These are phyloP conservation scores for Aschersonia sp. DNA, from an alignment of 2,329 filamentous ascomycete genomes.

Conservation along the genomic window DNA sequence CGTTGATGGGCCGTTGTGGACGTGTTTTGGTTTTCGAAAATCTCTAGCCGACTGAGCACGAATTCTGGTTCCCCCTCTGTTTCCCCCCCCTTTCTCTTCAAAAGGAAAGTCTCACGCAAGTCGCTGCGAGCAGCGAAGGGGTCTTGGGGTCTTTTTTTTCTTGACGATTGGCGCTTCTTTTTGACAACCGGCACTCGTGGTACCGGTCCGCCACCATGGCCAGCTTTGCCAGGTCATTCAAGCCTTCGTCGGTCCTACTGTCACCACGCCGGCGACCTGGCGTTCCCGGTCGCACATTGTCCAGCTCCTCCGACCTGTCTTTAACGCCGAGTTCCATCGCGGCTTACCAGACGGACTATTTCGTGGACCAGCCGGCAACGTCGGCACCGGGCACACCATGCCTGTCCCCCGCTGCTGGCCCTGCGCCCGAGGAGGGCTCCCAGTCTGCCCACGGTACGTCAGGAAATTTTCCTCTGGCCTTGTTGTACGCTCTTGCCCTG, in stretches of 20 bases:
- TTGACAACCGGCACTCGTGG: not conserved
- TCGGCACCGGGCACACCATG: constrained; percentile 16
- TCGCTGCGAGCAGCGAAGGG: too few relatives aligned
- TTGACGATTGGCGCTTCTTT: too few relatives aligned
- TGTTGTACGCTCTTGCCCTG: too few relatives aligned
- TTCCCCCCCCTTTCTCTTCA: too few relatives aligned
- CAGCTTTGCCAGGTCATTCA: constrained; percentile 32
- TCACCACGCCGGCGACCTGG: constrained; percentile 27
- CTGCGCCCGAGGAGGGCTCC: constrained; percentile 1
- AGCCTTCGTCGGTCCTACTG: constrained; percentile 28
- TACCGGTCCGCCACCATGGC: constrained; percentile 22
- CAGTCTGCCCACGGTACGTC: constrained; percentile 1
- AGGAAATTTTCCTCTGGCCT: too few relatives aligned
- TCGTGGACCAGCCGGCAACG: constrained; percentile 12
- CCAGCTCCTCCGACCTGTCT: constrained; percentile 32
- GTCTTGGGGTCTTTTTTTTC: too few relatives aligned
- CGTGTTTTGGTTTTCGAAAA: too few relatives aligned
- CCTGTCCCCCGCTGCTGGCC: constrained; percentile 4
- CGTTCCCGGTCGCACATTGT: constrained; percentile 27
- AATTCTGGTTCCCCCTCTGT: too few relatives aligned
- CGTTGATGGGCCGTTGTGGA: too few relatives aligned
- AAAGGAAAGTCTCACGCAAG: too few relatives aligned
- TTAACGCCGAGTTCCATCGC: constrained; percentile 11
- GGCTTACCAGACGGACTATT: constrained; percentile 13
- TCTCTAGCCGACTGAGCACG: too few relatives aligned